Evolutionary conservation across 2,329 filamentous ascomycete species (phyloP).

Genomic region (Myriosclerotinia duriaeana): DNA sequence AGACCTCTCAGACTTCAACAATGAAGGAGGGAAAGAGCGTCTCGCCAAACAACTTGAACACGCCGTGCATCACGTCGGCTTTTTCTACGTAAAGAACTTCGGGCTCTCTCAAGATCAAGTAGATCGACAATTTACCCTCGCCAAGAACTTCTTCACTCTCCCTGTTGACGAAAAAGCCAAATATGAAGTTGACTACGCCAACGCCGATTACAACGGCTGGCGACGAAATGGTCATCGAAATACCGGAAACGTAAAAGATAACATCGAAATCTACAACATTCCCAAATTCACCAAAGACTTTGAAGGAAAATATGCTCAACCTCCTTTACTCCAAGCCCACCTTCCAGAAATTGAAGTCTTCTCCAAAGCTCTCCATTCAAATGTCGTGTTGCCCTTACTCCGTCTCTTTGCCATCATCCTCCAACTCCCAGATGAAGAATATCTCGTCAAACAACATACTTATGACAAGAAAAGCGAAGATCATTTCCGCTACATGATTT

Average conservation of each 20-base stretch:
- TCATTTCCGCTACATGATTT: conserved; percentile 63
- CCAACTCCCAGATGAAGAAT: conserved; percentile 58
- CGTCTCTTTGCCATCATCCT: conserved; percentile 61
- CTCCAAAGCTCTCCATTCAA: conserved; percentile 47
- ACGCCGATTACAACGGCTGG: conserved; percentile 58
- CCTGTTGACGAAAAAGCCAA: conserved; percentile 59
- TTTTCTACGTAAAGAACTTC: conserved; percentile 65
- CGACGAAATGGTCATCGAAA: conserved; percentile 46
- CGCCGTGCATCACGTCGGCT: conserved; percentile 52
- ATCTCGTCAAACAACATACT: conserved; percentile 54
- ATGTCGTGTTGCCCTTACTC: conserved; percentile 57
- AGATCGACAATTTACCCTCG: conserved; percentile 60
- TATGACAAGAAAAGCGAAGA: conserved; percentile 60
- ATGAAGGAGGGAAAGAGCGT: conserved; percentile 51
- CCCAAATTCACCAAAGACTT: conserved; percentile 55
- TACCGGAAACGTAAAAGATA: conserved; percentile 44
- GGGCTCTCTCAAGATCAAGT: conserved; percentile 60
- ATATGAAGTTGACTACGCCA: conserved; percentile 51
- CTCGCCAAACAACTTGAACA: conserved; percentile 53
- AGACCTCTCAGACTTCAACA: conserved; percentile 50
- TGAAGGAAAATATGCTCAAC: conserved; percentile 45
- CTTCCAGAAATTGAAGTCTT: conserved; percentile 58
- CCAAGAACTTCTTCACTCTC: conserved; percentile 57
- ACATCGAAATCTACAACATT: conserved; percentile 60
- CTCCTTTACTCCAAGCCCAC: conserved; percentile 49